Evolutionary conservation across 495 filamentous ascomycete genomes (phyloP), one percentile per base, ranked within the genome.

Genomic region (Xylaria sp.): DNA sequence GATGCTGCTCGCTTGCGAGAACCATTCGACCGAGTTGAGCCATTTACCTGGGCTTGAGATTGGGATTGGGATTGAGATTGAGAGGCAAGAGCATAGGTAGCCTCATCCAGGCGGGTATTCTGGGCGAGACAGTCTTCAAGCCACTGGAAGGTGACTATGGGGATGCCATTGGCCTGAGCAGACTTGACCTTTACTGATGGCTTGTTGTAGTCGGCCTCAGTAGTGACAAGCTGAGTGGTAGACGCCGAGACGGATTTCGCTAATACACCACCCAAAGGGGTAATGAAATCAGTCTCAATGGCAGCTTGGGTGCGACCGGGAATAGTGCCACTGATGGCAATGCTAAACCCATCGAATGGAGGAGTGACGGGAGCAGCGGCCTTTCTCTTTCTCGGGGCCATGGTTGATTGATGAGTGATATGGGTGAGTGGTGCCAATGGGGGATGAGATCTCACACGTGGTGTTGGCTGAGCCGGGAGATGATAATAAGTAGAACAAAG

Each of bases 241-340:
- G 80, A 73, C 12, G 79, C 72, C 9, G 81, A 83, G 24, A 92
- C 82, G 0, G 80, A 71, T 44, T 80, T 81, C 21, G 74, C 79
- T 41, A 88, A 83, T 7, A 73, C 76, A 0, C 83, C 91, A 3
- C 90, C 89, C 31, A 87, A 81, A 0, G 67, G 61, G 26, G 81
- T 79, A 35, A 91, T 82, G 21, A 81, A 78, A 21, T 76, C 74
- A 24, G 11, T 41, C 72, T 85, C 82, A 15, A 88, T 72, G 9
- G 72, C 71, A 11, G 71, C 79, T 73, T 93, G 91, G 17, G 84
- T 85, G 21, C 80, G 78, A 8, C 83, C 82, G 0, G 85, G 83
- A 62, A 93, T 89, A 0, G 85, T 84, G 26, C 91, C 91, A 70
- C 87, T 89, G 33, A 92, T 76, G n/a, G 85, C 87, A 48, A 93